Evolutionary conservation across 306 rosid species (phyloP).

Genomic region (Dalbergia oliveri): DNA sequence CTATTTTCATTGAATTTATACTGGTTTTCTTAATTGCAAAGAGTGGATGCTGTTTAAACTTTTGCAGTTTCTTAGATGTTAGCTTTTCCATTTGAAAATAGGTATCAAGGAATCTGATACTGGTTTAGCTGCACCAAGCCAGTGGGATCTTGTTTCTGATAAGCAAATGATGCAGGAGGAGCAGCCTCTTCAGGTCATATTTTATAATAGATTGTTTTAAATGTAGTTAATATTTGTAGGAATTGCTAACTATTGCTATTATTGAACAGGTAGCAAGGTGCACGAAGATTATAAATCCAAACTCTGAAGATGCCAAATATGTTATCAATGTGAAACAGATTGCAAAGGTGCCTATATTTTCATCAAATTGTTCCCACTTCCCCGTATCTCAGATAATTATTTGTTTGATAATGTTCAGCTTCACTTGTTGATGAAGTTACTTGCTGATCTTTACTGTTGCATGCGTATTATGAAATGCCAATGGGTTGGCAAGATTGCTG

Average conservation of each 20-base stretch:
- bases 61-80: conserved; percentile 37
- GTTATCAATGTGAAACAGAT: conserved; percentile 97
- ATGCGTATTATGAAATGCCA: conserved; percentile 16
- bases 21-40: conserved; percentile 25
- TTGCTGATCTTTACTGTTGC: neutral
- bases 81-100: conserved; percentile 41
- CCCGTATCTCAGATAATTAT: neutral
- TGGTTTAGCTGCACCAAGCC: conserved; percentile 99
- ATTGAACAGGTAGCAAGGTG: conserved; percentile 90
- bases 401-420: conserved; percentile 23
- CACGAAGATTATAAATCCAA: conserved; percentile 96
- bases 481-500: neutral
- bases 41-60: conserved; percentile 3
- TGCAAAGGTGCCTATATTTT: conserved; percentile 73
- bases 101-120: conserved; percentile 99
- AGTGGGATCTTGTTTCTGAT: conserved; percentile 99
- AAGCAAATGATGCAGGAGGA: conserved; percentile 99
- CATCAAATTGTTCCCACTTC: neutral
- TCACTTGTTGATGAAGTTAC: conserved; percentile 35
- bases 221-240: neutral
- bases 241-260: conserved; percentile 41
- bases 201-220: conserved; percentile 21
- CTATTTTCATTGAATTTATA: conserved; percentile 25
- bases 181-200: conserved; percentile 94
- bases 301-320: conserved; percentile 97